Percentiles rank a stretch among this genome's conserved stretches.
Conservation (phyloP, 352 stramenopile genomes). For the Phytophthora fragariae region DNA sequence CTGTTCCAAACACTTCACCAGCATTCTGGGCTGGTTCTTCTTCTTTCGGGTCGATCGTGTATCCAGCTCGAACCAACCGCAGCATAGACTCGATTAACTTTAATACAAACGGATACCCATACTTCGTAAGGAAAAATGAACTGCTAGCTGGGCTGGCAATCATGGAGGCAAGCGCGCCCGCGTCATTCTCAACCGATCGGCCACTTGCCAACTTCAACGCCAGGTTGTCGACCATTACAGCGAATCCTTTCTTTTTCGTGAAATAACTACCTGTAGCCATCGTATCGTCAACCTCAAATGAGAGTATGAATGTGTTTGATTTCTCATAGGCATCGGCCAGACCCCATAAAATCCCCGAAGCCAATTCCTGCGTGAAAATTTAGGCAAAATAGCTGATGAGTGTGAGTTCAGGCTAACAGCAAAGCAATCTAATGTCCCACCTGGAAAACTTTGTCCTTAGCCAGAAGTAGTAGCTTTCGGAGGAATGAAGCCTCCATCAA, state of each 20-base stretch:
- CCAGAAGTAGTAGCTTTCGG: conserved; percentile 24
- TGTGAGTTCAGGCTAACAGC: neutral
- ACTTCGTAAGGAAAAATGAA: conserved; percentile 20
- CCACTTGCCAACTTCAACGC: conserved; percentile 15
- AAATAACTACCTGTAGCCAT: conserved; percentile 10
- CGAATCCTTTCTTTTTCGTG: conserved; percentile 25
- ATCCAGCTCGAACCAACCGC: conserved; percentile 6
- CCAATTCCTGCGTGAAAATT: conserved; percentile 17
- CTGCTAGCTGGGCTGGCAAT: conserved; percentile 13
- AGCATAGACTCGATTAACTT: conserved; percentile 26
- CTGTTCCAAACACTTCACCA: conserved; percentile 14
- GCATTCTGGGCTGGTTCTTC: neutral
- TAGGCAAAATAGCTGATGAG: neutral
- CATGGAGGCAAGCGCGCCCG: conserved; percentile 22
- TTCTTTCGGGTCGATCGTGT: neutral
- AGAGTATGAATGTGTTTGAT: conserved; percentile 22
- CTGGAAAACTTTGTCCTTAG: conserved; percentile 24
- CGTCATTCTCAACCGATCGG: conserved; percentile 24
- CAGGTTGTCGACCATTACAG: conserved; percentile 29
- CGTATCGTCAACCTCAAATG: conserved; percentile 32
- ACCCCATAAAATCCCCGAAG: conserved; percentile 32
- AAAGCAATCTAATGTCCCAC: neutral
- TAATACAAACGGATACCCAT: conserved; percentile 31
- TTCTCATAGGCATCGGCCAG: conserved; percentile 33
- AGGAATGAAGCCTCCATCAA: conserved; percentile 27